Evolutionary conservation across 352 stramenopile species (phyloP).

Genomic region (Globisporangium splendens): DNA sequence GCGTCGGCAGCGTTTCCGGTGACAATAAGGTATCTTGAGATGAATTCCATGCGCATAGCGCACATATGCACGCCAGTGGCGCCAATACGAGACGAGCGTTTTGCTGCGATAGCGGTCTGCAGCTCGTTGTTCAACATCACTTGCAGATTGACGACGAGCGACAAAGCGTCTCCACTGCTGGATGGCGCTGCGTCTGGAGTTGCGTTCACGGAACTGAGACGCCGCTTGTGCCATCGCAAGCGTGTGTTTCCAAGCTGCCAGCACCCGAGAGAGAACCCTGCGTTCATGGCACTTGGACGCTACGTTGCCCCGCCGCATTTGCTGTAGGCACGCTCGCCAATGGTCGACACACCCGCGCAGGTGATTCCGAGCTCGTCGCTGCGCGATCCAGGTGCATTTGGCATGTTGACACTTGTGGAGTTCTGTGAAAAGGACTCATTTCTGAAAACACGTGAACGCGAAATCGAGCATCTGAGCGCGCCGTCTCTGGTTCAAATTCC

Average conservation of each 20-base stretch:
- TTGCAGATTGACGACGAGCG: neutral
- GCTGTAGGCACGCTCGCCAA: constrained; percentile 20
- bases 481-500: constrained; percentile 9
- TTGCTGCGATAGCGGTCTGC: neutral
- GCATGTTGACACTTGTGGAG: constrained; percentile 21
- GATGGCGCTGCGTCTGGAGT: neutral
- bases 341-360: constrained; percentile 16
- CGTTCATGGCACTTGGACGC: neutral
- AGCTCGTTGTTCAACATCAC: neutral
- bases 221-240: neutral
- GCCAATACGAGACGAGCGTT: neutral
- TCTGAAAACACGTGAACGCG: constrained; percentile 40
- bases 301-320: neutral
- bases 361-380: constrained; percentile 18
- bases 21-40: constrained; percentile 2
- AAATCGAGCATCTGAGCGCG: constrained; percentile 27
- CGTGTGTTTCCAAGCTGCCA: constrained; percentile 11
- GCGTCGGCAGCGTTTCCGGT: neutral
- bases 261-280: neutral
- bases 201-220: neutral
- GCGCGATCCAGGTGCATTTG: constrained; percentile 35
- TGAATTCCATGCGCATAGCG: neutral
- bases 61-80: neutral
- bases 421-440: constrained; percentile 31
- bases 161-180: neutral